A percentile compares a stretch with the other conserved stretches of the same genome.
These are phyloP conservation scores for Brasenia schreberi DNA, from an alignment of 164 flowering plant genomes.

Conservation along the genomic window DNA sequence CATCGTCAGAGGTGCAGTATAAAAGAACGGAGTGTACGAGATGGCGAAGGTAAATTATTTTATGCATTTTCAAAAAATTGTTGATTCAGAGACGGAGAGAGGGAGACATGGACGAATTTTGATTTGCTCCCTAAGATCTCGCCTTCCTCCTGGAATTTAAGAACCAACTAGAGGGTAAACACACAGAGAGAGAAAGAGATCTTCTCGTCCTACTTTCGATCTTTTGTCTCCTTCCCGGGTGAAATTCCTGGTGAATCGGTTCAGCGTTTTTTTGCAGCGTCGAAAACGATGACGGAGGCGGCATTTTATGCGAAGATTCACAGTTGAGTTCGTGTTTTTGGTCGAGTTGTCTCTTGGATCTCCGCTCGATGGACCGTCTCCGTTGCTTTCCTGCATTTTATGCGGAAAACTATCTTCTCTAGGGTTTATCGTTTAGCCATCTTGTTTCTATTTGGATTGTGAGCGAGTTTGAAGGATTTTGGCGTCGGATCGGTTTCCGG, in stretches of 20 bases:
- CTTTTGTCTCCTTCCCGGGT: neutral
- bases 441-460: slow-evolving; percentile 1
- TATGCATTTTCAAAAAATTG: neutral
- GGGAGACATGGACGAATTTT: slow-evolving; percentile 9
- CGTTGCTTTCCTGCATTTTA: neutral
- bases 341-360: slow-evolving; percentile 1
- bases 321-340: neutral
- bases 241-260: neutral
- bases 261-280: neutral
- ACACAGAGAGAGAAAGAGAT: neutral
- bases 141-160: neutral
- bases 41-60: neutral
- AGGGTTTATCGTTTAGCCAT: neutral
- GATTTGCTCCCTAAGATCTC: slow-evolving; percentile 11
- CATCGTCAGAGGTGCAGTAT: slow-evolving; percentile 7
- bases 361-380: neutral
- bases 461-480: neutral
- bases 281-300: neutral
- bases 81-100: slow-evolving; percentile 1
- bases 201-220: neutral
- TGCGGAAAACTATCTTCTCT: neutral
- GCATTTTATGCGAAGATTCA: neutral
- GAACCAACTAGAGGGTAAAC: neutral
- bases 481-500: neutral
- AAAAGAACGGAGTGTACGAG: slow-evolving; percentile 5